A percentile compares a stretch with the other conserved stretches of the same genome.
phyloP scores from a whole-genome alignment of 192 early-diverging fungal species.

The Entophlyctis luteolus region DNA sequence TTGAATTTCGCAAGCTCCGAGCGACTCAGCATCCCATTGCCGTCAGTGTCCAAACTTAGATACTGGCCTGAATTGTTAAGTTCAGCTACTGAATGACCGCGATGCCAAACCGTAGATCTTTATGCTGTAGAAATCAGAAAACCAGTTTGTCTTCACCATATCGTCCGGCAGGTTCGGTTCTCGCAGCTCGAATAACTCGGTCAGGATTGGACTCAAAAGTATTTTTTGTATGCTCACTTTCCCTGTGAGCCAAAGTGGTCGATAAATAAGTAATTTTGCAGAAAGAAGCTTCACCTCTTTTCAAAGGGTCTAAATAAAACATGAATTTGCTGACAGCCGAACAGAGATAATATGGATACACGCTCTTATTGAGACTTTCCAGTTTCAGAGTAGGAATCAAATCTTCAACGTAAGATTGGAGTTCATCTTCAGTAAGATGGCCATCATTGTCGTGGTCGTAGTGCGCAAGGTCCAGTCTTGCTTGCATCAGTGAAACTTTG shows the following conservation, averaged over 20 bases:
- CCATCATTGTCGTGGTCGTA: conserved; percentile 50
- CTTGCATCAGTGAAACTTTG: conserved; percentile 48
- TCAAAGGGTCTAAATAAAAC: conserved; percentile 51
- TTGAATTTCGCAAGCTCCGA: conserved; percentile 42
- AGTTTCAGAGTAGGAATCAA: conserved; percentile 47
- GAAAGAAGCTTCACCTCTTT: conserved; percentile 30
- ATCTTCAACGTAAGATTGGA: conserved; percentile 44
- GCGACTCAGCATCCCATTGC: conserved; percentile 48
- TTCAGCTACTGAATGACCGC: neutral
- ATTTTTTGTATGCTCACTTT: conserved; percentile 47
- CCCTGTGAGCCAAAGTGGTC: conserved; percentile 20
- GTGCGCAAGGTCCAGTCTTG: conserved; percentile 36
- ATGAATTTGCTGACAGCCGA: conserved; percentile 49
- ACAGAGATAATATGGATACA: conserved; percentile 48
- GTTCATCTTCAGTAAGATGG: conserved; percentile 44
- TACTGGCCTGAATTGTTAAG: conserved; percentile 35
- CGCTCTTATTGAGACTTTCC: conserved; percentile 15
- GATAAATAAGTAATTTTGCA: no score
- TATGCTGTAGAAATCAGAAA: conserved; percentile 36
- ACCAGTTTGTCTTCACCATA: conserved; percentile 48
- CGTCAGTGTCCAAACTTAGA: conserved; percentile 45
- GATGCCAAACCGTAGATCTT: conserved; percentile 38
- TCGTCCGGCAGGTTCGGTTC: conserved; percentile 43
- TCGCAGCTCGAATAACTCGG: conserved; percentile 53
- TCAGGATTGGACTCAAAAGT: conserved; percentile 48